These are phyloP conservation scores for Chaetoscypha palmicola DNA, from an alignment of 2,329 filamentous ascomycete species.

Conservation along the genomic window DNA sequence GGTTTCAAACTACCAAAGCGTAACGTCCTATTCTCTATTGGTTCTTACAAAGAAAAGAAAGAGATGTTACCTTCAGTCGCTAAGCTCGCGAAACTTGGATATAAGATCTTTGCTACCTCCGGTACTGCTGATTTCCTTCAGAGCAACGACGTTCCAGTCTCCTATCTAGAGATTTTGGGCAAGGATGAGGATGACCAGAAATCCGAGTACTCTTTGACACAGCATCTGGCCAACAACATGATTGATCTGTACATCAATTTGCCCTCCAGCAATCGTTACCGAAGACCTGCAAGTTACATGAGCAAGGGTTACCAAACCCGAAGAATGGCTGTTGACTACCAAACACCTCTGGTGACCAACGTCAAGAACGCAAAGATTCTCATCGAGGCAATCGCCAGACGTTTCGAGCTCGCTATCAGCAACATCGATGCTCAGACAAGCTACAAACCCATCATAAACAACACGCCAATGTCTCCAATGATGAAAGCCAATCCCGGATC, in stretches of 20 bases:
- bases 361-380: slow-evolving; percentile 99
- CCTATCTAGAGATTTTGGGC: slow-evolving; percentile 84
- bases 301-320: slow-evolving; percentile 94
- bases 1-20: slow-evolving; percentile 94
- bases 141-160: slow-evolving; percentile 84
- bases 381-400: slow-evolving; percentile 85
- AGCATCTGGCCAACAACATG: slow-evolving; percentile 94
- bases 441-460: slow-evolving; percentile 60
- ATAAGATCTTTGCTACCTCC: slow-evolving; percentile 91
- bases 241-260: slow-evolving; percentile 99
- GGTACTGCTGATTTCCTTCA: slow-evolving; percentile 95
- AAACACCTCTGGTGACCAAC: slow-evolving; percentile 94
- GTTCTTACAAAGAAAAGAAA: slow-evolving; percentile 95
- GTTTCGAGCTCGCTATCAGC: slow-evolving; percentile 77
- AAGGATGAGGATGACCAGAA: slow-evolving; percentile 77
- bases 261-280: slow-evolving; percentile 96
- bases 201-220: slow-evolving; percentile 92
- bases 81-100: slow-evolving; percentile 84
- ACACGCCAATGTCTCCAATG: slow-evolving; percentile 46
- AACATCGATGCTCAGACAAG: slow-evolving; percentile 89
- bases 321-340: slow-evolving; percentile 92
- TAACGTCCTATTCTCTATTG: slow-evolving; percentile 92
- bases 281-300: slow-evolving; percentile 96
- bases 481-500: slow-evolving; percentile 40
- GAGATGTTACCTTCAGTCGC: slow-evolving; percentile 92